Evolutionary conservation across 768 basidiomycete species (phyloP).

Genomic region (Mycena floridula): DNA sequence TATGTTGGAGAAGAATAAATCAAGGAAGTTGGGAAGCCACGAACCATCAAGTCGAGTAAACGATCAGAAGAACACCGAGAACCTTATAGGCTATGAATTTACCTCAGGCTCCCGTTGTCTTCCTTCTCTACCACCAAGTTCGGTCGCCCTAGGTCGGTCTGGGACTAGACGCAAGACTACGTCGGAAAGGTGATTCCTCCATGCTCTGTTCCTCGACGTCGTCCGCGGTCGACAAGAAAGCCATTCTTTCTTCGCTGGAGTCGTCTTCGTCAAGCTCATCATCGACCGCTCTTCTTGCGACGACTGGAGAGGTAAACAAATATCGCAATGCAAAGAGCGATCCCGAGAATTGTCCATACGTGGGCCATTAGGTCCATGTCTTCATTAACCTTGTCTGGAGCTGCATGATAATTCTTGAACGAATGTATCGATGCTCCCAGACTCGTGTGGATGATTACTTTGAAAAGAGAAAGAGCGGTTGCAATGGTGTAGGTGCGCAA

Average conservation of each 20-base stretch:
- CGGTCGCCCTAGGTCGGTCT: no score
- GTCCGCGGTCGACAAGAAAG: conserved; percentile 37
- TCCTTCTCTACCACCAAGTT: no score
- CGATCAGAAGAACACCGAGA: no score
- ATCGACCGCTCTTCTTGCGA: conserved; percentile 63
- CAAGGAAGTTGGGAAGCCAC: no score
- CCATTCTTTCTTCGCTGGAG: conserved; percentile 44
- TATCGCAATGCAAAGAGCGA: conserved; percentile 65
- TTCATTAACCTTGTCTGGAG: conserved; percentile 25
- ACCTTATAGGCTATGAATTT: no score
- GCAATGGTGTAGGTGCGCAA: conserved; percentile 73
- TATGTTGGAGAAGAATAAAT: no score
- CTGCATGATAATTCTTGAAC: conserved; percentile 61
- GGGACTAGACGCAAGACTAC: no score
- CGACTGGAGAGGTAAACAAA: conserved; percentile 74
- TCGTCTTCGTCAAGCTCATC: conserved; percentile 39
- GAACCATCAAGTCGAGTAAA: no score
- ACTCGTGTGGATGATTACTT: conserved; percentile 86
- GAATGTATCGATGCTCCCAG: conserved; percentile 82
- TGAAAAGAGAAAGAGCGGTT: conserved; percentile 82
- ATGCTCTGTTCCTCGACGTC: conserved; percentile 29
- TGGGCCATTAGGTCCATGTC: conserved; percentile 44
- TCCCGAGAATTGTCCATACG: conserved; percentile 63
- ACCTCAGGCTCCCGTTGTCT: no score
- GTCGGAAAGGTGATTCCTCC: conserved; percentile 41